Evolutionary conservation across 2,329 filamentous ascomycete species (phyloP), one percentile per base, ranked within the genome.

Genomic region (Penicillium thymicola): DNA sequence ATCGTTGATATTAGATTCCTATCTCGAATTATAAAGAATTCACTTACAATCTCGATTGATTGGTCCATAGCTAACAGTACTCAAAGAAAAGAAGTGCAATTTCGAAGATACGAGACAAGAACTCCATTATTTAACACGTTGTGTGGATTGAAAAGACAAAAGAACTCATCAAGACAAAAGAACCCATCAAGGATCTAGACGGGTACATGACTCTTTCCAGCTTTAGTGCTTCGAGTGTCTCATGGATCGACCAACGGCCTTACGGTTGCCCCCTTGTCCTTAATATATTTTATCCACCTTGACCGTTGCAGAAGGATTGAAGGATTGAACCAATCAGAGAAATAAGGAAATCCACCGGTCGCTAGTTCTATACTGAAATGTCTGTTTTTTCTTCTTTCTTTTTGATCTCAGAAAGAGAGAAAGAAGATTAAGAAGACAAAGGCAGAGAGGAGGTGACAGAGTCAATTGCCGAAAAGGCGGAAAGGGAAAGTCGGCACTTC

Each of bases 1-100:
- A 14, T 74, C 32, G 0, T 21, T 2, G 30, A 53, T 53, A 16
- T 53, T 14, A 40, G 43, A 41, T 6, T 1, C 9, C 18, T 4
- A 1, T 30, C 11, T 25, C 16, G 0, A 5, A 5, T n/a, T 5
- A 21, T 9, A 16, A 16, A 5, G 5, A 1, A 16, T 13, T 27
- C 6, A 16, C 50, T 14, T 37, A 41, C 51, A n/a, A 47, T 36
- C 14, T 45, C 30, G 7, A 53, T 40, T 11, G 41, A 49, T 21
- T 3, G 14, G 3, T 21, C 23, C 46, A 48, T 49, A n/a, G 8
- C 11, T 38, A 14, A 4, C 14, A 16, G 7, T 37, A 18, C n/a
- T 38, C 16, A n/a, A 28, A 21, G n/a, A 28, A 28, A 38, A 21
- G 16, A 28, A 25, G 9, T 48, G 16, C 46, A 28, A 18, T 21